These are phyloP conservation scores for Acidomyces sp. DNA, from an alignment of 495 filamentous ascomycete genomes.

Conservation along the genomic window DNA sequence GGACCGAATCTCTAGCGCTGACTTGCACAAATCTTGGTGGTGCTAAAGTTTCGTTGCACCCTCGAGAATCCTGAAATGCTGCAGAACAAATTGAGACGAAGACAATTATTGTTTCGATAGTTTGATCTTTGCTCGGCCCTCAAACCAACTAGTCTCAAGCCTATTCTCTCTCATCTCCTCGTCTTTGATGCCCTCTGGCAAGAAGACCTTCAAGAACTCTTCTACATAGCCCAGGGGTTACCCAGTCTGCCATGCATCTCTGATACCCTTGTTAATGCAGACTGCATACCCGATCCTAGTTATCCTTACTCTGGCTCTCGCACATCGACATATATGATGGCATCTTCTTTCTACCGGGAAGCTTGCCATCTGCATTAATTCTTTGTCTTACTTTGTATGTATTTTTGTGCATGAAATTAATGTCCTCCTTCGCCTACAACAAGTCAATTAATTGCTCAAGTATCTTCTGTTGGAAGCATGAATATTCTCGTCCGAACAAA, in stretches of 20 bases:
- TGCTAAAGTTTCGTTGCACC: conserved; percentile 14
- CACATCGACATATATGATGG: conserved; percentile 4
- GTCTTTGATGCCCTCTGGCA: conserved; percentile 1
- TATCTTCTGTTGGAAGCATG: no score
- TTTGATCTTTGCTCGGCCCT: conserved; percentile 1
- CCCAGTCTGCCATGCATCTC: conserved; percentile 3
- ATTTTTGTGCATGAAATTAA: not conserved
- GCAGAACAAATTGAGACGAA: not conserved
- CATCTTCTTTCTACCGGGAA: not conserved
- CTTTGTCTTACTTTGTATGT: not conserved
- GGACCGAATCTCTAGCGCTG: conserved; percentile 16
- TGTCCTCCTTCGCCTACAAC: conserved; percentile 7
- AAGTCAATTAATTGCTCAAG: conserved; percentile 2
- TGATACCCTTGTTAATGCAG: conserved; percentile 11
- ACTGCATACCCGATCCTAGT: conserved; percentile 6
- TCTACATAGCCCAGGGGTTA: conserved; percentile 4
- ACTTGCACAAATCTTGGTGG: conserved; percentile 15
- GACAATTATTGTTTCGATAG: not conserved
- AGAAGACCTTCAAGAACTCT: conserved; percentile 2
- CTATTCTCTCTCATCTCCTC: conserved; percentile 10
- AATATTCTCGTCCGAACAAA: conserved; percentile 2
- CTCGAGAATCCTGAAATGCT: conserved; percentile 1
- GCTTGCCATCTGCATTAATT: conserved; percentile 1
- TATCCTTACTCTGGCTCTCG: conserved; percentile 1
- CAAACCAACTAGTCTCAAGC: not conserved